Conservation (phyloP, 345 rosid genomes). For the Boechera stricta region DNA sequence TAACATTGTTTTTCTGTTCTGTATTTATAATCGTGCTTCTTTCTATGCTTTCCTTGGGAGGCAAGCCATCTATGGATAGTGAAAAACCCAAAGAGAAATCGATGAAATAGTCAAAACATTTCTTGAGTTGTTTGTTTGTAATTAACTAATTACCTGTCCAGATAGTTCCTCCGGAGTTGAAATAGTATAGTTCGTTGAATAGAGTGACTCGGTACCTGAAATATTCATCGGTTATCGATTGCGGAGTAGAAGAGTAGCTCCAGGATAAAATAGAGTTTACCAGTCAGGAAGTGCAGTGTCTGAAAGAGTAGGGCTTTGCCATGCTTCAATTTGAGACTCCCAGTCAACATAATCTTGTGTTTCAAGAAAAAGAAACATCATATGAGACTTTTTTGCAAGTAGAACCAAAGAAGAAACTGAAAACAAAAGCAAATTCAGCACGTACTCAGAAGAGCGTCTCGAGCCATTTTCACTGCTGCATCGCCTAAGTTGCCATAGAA, state of each 20-base stretch:
- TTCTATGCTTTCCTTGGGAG: slow-evolving; percentile 55
- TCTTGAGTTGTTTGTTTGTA: not conserved
- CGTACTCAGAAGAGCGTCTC: slow-evolving; percentile 68
- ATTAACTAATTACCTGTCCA: not conserved
- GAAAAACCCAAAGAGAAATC: not conserved
- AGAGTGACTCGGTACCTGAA: slow-evolving; percentile 1
- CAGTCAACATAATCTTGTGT: slow-evolving; percentile 49
- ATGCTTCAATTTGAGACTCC: slow-evolving; percentile 4
- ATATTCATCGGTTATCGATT: not conserved
- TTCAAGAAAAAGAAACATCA: not conserved
- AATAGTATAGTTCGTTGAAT: not conserved
- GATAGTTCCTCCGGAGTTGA: slow-evolving; percentile 2
- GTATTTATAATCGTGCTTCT: slow-evolving; percentile 56
- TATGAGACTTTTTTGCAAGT: slow-evolving; percentile 6
- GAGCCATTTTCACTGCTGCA: slow-evolving; percentile 69
- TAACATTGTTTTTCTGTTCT: slow-evolving; percentile 42
- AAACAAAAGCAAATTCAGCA: not conserved
- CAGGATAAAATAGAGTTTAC: slow-evolving; percentile 28
- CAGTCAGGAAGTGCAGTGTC: slow-evolving; percentile 68
- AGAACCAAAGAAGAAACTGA: not conserved
- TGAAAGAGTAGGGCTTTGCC: slow-evolving; percentile 18
- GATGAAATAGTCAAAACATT: slow-evolving; percentile 10
- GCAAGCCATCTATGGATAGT: slow-evolving; percentile 63
- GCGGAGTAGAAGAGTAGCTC: not conserved
- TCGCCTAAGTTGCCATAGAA: slow-evolving; percentile 70